Conservation (phyloP, 1,284 basidiomycete genomes). For the Chondrostereum purpureum region DNA sequence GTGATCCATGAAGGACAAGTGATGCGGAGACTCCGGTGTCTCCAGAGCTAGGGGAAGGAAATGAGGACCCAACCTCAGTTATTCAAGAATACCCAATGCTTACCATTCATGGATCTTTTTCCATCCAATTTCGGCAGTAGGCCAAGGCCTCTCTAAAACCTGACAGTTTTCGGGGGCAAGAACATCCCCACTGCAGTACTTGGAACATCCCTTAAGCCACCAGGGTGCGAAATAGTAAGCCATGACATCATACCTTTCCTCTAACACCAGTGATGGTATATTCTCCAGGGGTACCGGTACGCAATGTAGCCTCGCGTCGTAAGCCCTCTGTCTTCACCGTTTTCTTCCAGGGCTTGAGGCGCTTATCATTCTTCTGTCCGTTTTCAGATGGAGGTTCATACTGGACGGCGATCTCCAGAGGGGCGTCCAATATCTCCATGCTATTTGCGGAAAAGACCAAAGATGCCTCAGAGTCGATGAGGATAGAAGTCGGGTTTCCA, state of each 20-base stretch:
- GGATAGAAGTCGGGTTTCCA: conserved; percentile 66
- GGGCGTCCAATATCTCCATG: conserved; percentile 53
- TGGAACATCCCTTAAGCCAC: too few relatives aligned
- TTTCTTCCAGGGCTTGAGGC: conserved; percentile 55
- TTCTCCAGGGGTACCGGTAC: conserved; percentile 64
- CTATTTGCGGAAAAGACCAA: conserved; percentile 46
- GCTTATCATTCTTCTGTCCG: conserved; percentile 29
- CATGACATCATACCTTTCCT: conserved; percentile 55
- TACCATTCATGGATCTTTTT: conserved; percentile 90
- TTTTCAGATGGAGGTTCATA: conserved; percentile 48
- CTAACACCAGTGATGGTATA: conserved; percentile 72
- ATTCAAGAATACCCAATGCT: conserved; percentile 6
- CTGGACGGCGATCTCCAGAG: conserved; percentile 58
- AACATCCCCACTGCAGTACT: conserved; percentile 75
- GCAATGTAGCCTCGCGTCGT: conserved; percentile 43
- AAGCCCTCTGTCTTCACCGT: conserved; percentile 44
- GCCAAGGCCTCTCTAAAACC: conserved; percentile 70
- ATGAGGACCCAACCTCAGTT: too few relatives aligned
- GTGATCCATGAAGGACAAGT: conserved; percentile 82
- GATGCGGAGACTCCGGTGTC: conserved; percentile 89
- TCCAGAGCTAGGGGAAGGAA: conserved; percentile 72
- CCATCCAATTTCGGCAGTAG: conserved; percentile 82
- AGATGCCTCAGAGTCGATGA: conserved; percentile 60
- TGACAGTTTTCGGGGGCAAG: conserved; percentile 74
- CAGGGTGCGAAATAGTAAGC: too few relatives aligned